Percentiles rank a stretch among this genome's conserved stretches.
Evolutionary conservation across 1,284 basidiomycete genomes (phyloP).

Genomic region (Neonothopanus nambi): DNA sequence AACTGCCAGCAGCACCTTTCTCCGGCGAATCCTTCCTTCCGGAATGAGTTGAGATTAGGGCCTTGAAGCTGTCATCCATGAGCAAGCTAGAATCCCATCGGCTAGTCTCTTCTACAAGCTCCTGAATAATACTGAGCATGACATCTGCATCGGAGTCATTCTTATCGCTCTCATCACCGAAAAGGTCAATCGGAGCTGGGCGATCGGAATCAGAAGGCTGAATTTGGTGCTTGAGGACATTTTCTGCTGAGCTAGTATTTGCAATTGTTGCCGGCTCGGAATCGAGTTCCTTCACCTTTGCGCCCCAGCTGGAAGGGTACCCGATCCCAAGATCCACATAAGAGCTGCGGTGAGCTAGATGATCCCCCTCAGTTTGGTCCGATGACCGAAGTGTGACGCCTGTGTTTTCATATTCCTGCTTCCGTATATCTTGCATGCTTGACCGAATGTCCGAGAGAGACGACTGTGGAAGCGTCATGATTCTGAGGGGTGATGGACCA

Average conservation of each 20-base stretch:
- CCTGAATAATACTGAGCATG: constrained; percentile 42
- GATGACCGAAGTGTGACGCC: neutral
- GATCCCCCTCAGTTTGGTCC: too few relatives aligned
- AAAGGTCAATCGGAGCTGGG: neutral
- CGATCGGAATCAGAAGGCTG: neutral
- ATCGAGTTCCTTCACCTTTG: neutral
- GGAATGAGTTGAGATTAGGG: constrained; percentile 32
- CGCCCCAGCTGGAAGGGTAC: constrained; percentile 14
- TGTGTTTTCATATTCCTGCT: neutral
- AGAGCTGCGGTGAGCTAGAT: neutral
- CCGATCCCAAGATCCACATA: constrained; percentile 19
- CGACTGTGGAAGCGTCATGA: constrained; percentile 40
- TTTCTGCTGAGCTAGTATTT: neutral
- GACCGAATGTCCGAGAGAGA: constrained; percentile 5
- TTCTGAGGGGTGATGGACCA: constrained; percentile 45
- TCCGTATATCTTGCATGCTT: neutral
- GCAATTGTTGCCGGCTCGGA: neutral
- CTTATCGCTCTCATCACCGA: constrained; percentile 15
- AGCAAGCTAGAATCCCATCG: constrained; percentile 48
- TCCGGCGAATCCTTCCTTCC: neutral
- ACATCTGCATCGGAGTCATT: constrained; percentile 29
- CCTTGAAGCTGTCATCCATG: constrained; percentile 45
- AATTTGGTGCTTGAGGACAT: neutral
- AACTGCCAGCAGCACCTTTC: neutral
- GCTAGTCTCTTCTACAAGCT: constrained; percentile 47